Evolutionary conservation across 306 rosid genomes (phyloP).

Genomic region (Vigna trinervia): DNA sequence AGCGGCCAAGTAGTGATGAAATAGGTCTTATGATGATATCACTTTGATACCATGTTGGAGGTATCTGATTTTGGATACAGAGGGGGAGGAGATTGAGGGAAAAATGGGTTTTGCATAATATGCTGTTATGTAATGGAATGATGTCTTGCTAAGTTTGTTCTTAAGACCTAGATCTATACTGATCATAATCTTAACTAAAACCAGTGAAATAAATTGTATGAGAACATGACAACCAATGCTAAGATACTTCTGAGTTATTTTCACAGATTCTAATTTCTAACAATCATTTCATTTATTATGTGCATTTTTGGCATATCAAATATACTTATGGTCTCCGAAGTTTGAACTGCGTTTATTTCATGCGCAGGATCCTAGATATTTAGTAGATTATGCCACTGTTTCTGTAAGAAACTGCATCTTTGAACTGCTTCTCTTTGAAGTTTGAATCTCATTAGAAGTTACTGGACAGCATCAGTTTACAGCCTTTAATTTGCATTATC

Average conservation of each 20-base stretch:
- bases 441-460: constrained; percentile 34
- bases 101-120: not conserved
- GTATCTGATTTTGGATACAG: not conserved
- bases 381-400: constrained; percentile 16
- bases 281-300: constrained; percentile 21
- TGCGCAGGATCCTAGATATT: constrained; percentile 5
- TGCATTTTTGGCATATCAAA: not conserved
- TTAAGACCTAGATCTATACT: not conserved
- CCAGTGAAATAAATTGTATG: not conserved
- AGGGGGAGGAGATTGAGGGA: not conserved
- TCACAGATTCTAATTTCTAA: not conserved
- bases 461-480: not conserved
- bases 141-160: not conserved
- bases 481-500: constrained; percentile 12
- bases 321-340: not conserved
- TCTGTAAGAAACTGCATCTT: constrained; percentile 26
- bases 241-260: not conserved
- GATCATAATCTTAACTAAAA: not conserved
- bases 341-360: constrained; percentile 28
- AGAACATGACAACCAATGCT: not conserved
- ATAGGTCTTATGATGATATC: not conserved
- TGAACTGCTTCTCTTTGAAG: constrained; percentile 25
- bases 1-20: not conserved
- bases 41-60: not conserved
- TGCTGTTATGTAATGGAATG: not conserved